phyloP scores from a whole-genome alignment of 2,329 filamentous ascomycete species.

The Phaeosphaeria sp. region DNA sequence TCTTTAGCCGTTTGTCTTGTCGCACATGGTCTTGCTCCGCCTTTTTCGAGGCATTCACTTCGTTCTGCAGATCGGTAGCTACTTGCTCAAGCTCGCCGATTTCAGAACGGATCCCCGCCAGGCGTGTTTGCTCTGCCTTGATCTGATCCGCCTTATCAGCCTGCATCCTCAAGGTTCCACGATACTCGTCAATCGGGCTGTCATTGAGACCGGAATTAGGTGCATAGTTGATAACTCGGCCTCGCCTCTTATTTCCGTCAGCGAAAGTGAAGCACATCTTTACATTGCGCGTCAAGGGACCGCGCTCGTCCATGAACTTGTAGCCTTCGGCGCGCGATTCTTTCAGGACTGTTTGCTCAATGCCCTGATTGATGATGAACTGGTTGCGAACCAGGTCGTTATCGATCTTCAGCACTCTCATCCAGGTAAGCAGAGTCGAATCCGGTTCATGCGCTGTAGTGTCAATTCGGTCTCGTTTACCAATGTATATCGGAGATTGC shows the following conservation, averaged over 20 bases:
- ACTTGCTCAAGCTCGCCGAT: constrained; percentile 31
- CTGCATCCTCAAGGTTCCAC: constrained; percentile 73
- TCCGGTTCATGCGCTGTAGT: constrained; percentile 76
- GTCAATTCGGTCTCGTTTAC: constrained; percentile 62
- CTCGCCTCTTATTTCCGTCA: constrained; percentile 66
- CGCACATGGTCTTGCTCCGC: constrained; percentile 59
- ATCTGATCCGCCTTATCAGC: constrained; percentile 76
- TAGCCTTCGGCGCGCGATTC: constrained; percentile 70
- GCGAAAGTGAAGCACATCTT: constrained; percentile 73
- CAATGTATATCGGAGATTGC: constrained; percentile 68
- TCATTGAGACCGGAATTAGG: constrained; percentile 57
- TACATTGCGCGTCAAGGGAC: constrained; percentile 66
- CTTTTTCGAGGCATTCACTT: constrained; percentile 57
- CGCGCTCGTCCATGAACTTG: constrained; percentile 69
- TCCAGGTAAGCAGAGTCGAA: constrained; percentile 73
- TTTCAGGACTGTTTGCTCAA: constrained; percentile 86
- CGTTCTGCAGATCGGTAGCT: constrained; percentile 44
- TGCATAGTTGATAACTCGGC: constrained; percentile 54
- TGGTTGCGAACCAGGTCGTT: constrained; percentile 79
- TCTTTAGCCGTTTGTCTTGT: constrained; percentile 57
- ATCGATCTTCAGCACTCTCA: constrained; percentile 81
- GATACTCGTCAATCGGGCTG: constrained; percentile 60
- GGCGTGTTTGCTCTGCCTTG: constrained; percentile 55
- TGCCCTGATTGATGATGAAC: constrained; percentile 79
- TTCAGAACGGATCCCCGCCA: constrained; percentile 59